Evolutionary conservation across 768 basidiomycete species (phyloP), one percentile per base, ranked within the genome.

Genomic region (Phylloporus sp.): DNA sequence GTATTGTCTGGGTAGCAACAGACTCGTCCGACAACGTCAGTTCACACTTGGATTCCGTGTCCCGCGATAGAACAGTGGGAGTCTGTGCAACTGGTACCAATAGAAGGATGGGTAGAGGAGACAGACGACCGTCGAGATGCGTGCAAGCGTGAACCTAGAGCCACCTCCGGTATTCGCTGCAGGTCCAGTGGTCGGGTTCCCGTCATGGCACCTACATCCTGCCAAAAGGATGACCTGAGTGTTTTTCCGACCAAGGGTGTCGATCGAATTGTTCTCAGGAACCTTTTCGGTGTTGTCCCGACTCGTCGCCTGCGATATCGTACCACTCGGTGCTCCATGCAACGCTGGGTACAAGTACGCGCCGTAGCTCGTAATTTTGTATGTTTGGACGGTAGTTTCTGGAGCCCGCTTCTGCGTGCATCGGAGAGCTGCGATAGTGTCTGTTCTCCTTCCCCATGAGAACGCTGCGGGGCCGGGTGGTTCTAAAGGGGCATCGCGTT

Each of bases 151-250:
- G 35, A 61, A 58, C 24, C 42, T 44, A 11, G 60, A 61, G 18
- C 55, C 53, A 27, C 28, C 26, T 8, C 40, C 45, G 5, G 14
- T 3, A 26, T 45, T 43, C 11, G 8, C 18, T 23, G 9, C 18
- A n/a, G 8, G 17, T 46, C 61, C 17, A 48, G 28, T n/a, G 68
- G 53, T 22, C 76, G 53, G 51, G 61, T 72, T n/a, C 72, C 67
- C 32, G 75, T 71, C 40, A 80, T 73, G 2, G 72, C 66, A 53
- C 73, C 76, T 54, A 80, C 71, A 6, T 75, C 77, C 44, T 70
- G 69, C 42, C 73, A 69, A 10, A 80, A 58, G 28, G 73, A 73
- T 15, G 71, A 70, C 47, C 61, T 70, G 53, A 78, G 70, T 66
- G 15, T 64, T 54, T 9, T 70, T 69, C 77, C 77, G 78, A 20